A percentile compares a stretch with the other conserved stretches of the same genome.
These are phyloP conservation scores for Phytopythium chamaehyphon DNA, from an alignment of 352 stramenopile species.

Conservation along the genomic window DNA sequence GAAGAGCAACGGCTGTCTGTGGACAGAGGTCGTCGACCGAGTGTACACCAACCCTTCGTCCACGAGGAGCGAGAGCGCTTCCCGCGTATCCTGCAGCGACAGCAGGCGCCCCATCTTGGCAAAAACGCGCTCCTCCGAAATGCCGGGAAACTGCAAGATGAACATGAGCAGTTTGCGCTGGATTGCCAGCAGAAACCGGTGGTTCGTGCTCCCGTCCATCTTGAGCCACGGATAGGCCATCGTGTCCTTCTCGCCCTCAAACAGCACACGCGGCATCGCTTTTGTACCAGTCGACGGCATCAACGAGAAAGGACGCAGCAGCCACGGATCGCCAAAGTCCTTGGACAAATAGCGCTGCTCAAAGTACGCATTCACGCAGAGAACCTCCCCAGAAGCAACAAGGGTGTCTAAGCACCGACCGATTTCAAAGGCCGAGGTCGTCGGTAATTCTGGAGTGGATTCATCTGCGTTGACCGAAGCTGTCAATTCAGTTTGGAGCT, in stretches of 20 bases:
- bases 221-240: conserved; percentile 79
- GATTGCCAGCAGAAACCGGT: conserved; percentile 70
- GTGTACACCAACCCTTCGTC: conserved; percentile 71
- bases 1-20: conserved; percentile 26
- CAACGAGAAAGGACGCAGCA: conserved; percentile 64
- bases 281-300: conserved; percentile 17
- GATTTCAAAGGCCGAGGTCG: conserved; percentile 14
- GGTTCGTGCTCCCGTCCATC: conserved; percentile 75
- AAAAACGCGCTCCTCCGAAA: conserved; percentile 52
- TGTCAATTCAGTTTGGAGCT: conserved; percentile 7
- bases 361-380: conserved; percentile 70
- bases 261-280: conserved; percentile 39
- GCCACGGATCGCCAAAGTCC: conserved; percentile 62
- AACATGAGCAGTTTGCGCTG: conserved; percentile 67
- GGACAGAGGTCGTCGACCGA: conserved; percentile 21
- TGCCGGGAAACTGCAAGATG: conserved; percentile 50
- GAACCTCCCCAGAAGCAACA: conserved; percentile 44
- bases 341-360: conserved; percentile 63
- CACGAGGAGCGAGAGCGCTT: conserved; percentile 62
- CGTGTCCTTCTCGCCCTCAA: conserved; percentile 75
- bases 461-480: background rate
- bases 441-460: conserved; percentile 1
- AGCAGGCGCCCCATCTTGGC: conserved; percentile 56
- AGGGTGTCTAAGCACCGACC: conserved; percentile 33
- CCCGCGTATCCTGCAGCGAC: conserved; percentile 67